Base-by-base conservation (phyloP, 2,329 filamentous ascomycete genomes). In the Colletotrichum zoysiae region DNA sequence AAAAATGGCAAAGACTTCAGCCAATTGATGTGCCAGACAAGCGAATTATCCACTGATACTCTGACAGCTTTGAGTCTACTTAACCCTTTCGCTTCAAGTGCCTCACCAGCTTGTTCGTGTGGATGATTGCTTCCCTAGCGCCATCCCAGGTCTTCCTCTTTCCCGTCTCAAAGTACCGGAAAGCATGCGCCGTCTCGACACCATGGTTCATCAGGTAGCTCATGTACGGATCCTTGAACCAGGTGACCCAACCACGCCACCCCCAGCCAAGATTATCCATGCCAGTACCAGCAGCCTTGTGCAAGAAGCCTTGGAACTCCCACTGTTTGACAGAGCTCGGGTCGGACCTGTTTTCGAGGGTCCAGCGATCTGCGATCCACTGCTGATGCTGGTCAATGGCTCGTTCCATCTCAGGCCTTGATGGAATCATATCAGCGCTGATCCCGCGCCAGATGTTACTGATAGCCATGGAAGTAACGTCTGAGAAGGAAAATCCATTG, bases 181-280 rank as follows among this genome's bases (percentile, higher is more conserved):
- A 83, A 20, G 81, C 78, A 59, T 83, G 80, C 4, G 82, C 80
- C 5, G 82, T 84, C 74, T 83, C 80, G 4, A 84, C 78, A 0
- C 82, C 83, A 2, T 78, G 76, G 66, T 82, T 81, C 75, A 84
- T 78, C 46, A 84, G 48, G 14, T 80, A 78, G 20, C 77, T 83
- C 72, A 84, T 78, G 68, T 76, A 76, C 38, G 77, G 77, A 51
- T 84, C 80, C 53, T 73, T 73, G 57, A 80, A 76, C 82, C 82
- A 84, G 50, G 84, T 83, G 55, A 77, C 76, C 84, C 84, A 85
- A 0, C 82, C 83, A 20, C 78, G 77, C 77, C 74, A 78, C 1
- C 82, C 82, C 78, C 82, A 84, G 0, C 82, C 81, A 1, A 86
- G 66, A 14, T 82, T 81, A 70, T 84, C 81, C 72, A 84, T 79